Base-by-base conservation (phyloP, 352 stramenopile genomes). In the Pythium volutum region DNA sequence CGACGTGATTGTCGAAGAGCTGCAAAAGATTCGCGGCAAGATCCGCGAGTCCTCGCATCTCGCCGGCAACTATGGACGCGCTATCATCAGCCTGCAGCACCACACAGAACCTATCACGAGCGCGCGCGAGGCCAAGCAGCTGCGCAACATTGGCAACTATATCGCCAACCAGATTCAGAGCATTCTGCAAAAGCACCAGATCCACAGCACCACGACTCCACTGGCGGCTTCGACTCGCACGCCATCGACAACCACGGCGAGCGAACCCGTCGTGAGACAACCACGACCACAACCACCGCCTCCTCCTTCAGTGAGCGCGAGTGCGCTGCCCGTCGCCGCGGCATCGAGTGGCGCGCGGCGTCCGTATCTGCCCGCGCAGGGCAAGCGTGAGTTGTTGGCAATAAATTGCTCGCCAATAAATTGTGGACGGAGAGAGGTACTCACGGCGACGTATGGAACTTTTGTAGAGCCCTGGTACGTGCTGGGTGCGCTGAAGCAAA, bases 81-180 rank as follows among this genome's bases (percentile, higher is more conserved):
- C 86, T 8, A 89, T 95, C 51, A 51, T 69, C 29, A 91, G 81
- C 43, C 64, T 95, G n/a, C 85, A 85, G 50, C 64, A 75, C 42
- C 70, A 88, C 51, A 46, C 60, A 0, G 60, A 71, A 51, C 56
- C 59, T 12, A 70, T 95, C 33, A 69, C 67, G 25, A 82, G 70
- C 41, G 84, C 67, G 7, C 55, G 58, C 2, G 70, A 93, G 54
- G 86, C 86, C 61, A 91, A 88, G 61, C 62, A 76, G 59, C 69
- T 95, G 34, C 66, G 69, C 39, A 76, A 89, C 61, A 81, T 95
- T 20, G 86, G 86, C 68, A 95, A 92, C 65, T 95, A 91, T 71
- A 76, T 95, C 58, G 81, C 81, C 47, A 91, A 91, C 67, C 81
- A 93, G 64, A 91, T 95, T 55, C 79, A 93, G 48, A 65, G 76